A percentile compares a stretch with the other conserved stretches of the same genome.
phyloP scores from a whole-genome alignment of 192 early-diverging fungal genomes.

The Coemansia sp. region DNA sequence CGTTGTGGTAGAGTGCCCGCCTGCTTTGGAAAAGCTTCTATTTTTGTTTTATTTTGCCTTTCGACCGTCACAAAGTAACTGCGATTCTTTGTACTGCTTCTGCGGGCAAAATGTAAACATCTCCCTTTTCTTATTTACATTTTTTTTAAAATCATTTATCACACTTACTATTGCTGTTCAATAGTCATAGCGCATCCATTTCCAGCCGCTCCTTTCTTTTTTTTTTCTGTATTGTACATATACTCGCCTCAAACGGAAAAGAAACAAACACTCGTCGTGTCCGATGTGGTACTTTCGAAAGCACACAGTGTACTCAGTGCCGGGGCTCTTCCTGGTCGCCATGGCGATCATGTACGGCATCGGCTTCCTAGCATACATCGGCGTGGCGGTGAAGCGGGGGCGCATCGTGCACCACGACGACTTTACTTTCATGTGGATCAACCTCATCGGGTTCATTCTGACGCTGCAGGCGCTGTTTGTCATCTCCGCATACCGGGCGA shows the following conservation, averaged over 20 bases:
- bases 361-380: slow-evolving; percentile 50
- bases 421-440: slow-evolving; percentile 51
- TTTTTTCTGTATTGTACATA: slow-evolving; percentile 1
- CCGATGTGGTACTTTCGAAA: slow-evolving; percentile 49
- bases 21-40: neutral
- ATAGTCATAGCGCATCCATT: no score
- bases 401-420: slow-evolving; percentile 46
- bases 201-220: neutral
- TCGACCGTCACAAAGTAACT: no score
- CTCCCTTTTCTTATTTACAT: neutral
- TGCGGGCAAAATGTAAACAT: neutral
- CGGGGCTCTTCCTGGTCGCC: slow-evolving; percentile 34
- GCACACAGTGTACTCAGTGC: slow-evolving; percentile 51
- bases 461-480: slow-evolving; percentile 51
- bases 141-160: neutral
- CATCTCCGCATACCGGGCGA: slow-evolving; percentile 47
- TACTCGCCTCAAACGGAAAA: neutral
- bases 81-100: neutral
- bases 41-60: neutral
- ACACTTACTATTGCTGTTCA: neutral
- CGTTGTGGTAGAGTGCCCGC: neutral
- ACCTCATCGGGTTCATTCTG: slow-evolving; percentile 35
- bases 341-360: slow-evolving; percentile 36
- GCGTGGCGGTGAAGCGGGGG: slow-evolving; percentile 23
- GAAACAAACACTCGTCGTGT: neutral